Evolutionary conservation across 2,329 filamentous ascomycete genomes (phyloP).

Genomic region (Coniella lustricola): DNA sequence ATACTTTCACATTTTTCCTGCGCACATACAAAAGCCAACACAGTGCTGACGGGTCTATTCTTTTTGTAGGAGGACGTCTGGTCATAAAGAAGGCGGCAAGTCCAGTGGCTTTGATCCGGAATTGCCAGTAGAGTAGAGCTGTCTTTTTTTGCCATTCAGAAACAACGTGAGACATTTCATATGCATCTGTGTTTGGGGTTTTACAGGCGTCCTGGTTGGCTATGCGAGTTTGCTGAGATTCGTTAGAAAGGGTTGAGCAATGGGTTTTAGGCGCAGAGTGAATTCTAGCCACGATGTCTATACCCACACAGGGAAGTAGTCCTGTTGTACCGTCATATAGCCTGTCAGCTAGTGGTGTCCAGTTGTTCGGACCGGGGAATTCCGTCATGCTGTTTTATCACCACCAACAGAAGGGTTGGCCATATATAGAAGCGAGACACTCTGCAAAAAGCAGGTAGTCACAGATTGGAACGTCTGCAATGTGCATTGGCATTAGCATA

Average conservation of each 20-base stretch:
- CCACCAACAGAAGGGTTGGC: too few species aligned
- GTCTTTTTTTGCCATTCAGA: not conserved
- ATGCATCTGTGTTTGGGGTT: conserved; percentile 5
- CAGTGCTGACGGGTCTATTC: too few species aligned
- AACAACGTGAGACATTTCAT: not conserved
- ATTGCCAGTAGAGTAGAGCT: conserved; percentile 11
- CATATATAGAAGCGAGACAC: not conserved
- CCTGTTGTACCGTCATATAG: too few species aligned
- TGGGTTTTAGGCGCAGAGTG: not conserved
- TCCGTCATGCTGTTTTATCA: too few species aligned
- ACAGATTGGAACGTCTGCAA: too few species aligned
- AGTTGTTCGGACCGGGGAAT: too few species aligned
- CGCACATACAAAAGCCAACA: too few species aligned
- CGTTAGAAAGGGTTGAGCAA: not conserved
- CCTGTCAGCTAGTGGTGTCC: too few species aligned
- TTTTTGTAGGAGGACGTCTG: conserved; percentile 59
- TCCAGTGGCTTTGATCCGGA: conserved; percentile 1
- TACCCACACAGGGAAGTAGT: not conserved
- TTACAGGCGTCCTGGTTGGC: conserved; percentile 11
- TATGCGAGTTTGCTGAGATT: not conserved
- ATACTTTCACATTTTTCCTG: not conserved
- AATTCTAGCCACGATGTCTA: not conserved
- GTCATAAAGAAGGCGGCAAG: conserved; percentile 41
- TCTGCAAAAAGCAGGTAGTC: not conserved
- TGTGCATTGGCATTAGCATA: too few species aligned